Evolutionary conservation across 179 eudicot species (phyloP), one percentile per base, ranked within the genome.

Genomic region (Heliamphora pulchella): DNA sequence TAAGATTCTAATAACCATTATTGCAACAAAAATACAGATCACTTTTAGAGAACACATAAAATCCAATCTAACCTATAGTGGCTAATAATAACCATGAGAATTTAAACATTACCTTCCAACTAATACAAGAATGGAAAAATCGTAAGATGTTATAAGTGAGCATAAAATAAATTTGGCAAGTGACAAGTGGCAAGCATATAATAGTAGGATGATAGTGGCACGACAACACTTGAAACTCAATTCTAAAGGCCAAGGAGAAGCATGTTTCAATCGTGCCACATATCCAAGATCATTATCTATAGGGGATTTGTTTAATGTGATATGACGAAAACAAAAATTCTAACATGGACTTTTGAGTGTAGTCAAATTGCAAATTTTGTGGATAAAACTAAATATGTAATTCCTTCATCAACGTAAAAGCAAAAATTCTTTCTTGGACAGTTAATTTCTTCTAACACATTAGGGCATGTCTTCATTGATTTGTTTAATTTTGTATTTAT

Each of bases 91-190:
- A 10, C 62, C 5, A 3, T 61, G 31, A 57, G 78, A 57, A 31
- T 54, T 74, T 74, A 20, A 76, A 31, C 68, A 76, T 61, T 8
- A 43, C 54, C 69, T n/a, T 47, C 46, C 46, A 75, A 57, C n/a
- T 48, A 58, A 13, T 54, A 13, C 10, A 54, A 8, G 58, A 54
- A 54, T 54, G 58, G 58, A 8, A 7, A 54, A 54, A 54, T 13
- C 8, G 15, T 54, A 54, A 9, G 58, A 54, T 2, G 13, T 54
- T 54, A 8, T 54, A 2, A 54, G 58, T 54, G 10, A 54, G 11
- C 58, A 54, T 54, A 54, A 8, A 54, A 7, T 10, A 54, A 54
- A 31, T 31, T 31, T 31, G 31, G 31, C 31, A 31, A 31, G 31
- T 31, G 31, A 31, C 31, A 31, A 31, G 31, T 31, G 31, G 31